phyloP scores from a whole-genome alignment of 2,329 filamentous ascomycete species.

The Botrytis deweyae region DNA sequence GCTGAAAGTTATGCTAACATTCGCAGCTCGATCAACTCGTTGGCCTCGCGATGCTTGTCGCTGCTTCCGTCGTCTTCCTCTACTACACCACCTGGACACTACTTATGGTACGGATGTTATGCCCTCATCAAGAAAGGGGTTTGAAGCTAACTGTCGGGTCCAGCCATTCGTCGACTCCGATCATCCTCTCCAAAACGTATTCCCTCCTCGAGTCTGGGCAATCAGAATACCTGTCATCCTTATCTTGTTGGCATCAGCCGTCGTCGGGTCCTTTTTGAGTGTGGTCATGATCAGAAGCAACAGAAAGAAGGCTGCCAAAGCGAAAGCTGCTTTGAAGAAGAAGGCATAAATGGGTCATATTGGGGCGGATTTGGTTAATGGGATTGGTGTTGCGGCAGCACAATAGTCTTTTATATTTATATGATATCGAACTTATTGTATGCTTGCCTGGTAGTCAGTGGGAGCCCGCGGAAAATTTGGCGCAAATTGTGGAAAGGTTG shows the following conservation, averaged over 20 bases:
- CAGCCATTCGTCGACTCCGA: conserved; percentile 96
- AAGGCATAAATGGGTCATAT: conserved; percentile 63
- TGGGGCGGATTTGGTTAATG: background rate
- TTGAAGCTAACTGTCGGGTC: conserved; percentile 5
- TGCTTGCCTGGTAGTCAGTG: background rate
- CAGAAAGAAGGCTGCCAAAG: conserved; percentile 94
- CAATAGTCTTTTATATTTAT: background rate
- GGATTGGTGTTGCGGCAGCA: conserved; percentile 1
- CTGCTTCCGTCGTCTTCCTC: conserved; percentile 70
- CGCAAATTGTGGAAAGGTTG: conserved; percentile 11
- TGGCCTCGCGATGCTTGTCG: conserved; percentile 73
- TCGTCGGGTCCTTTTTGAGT: conserved; percentile 92
- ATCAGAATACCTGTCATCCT: conserved; percentile 98
- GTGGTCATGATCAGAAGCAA: conserved; percentile 99
- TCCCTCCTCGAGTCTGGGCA: conserved; percentile 96
- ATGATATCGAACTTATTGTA: background rate
- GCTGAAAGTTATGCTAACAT: conserved; percentile 24
- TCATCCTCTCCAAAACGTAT: conserved; percentile 90
- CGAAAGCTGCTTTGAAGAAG: conserved; percentile 81
- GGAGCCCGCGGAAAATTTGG: conserved; percentile 7
- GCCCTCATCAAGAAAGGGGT: background rate
- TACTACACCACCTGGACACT: conserved; percentile 99
- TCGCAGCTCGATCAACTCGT: conserved; percentile 83
- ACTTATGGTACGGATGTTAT: conserved; percentile 70
- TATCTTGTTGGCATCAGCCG: conserved; percentile 84